Conservation (phyloP, 164 flowering plant genomes). For the Dillenia suffruticosa region DNA sequence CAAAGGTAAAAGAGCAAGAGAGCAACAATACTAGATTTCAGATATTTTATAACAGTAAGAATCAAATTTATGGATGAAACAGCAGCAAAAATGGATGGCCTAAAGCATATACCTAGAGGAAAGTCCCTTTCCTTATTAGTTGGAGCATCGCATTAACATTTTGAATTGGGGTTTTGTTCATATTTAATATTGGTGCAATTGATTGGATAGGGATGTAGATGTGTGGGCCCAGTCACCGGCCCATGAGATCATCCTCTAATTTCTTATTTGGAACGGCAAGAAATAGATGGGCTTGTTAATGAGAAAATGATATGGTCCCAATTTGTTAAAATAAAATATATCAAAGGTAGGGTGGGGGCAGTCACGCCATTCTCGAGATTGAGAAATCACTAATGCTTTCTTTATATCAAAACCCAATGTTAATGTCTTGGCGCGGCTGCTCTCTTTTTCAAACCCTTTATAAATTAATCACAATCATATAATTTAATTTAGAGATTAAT, state of each 20-base stretch:
- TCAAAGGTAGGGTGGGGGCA: conserved; percentile 6
- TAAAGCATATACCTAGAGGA: too few relatives aligned
- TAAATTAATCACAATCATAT: not conserved
- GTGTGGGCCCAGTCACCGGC: conserved; percentile 34
- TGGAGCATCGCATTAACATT: not conserved
- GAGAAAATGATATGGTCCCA: conserved; percentile 12
- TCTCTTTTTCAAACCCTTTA: not conserved
- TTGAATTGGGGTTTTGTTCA: not conserved
- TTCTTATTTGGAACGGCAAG: conserved; percentile 32
- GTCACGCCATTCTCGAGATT: not conserved
- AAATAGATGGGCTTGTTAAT: conserved; percentile 7
- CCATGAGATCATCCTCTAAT: conserved; percentile 34
- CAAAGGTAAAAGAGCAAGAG: too few relatives aligned
- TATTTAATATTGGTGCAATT: conserved; percentile 1
- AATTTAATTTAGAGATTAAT: not conserved
- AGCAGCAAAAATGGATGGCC: too few relatives aligned
- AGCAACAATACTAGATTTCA: too few relatives aligned
- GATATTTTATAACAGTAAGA: not conserved
- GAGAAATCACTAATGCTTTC: conserved; percentile 1
- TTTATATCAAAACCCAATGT: conserved; percentile 9
- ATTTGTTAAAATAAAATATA: conserved; percentile 1
- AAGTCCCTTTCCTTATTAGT: too few relatives aligned
- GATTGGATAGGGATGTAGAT: conserved; percentile 6
- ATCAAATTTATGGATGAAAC: not conserved
- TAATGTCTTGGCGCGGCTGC: conserved; percentile 10